These are phyloP conservation scores for Kluyveromyces siamensis DNA, from an alignment of 805 yeast genomes.

Conservation along the genomic window DNA sequence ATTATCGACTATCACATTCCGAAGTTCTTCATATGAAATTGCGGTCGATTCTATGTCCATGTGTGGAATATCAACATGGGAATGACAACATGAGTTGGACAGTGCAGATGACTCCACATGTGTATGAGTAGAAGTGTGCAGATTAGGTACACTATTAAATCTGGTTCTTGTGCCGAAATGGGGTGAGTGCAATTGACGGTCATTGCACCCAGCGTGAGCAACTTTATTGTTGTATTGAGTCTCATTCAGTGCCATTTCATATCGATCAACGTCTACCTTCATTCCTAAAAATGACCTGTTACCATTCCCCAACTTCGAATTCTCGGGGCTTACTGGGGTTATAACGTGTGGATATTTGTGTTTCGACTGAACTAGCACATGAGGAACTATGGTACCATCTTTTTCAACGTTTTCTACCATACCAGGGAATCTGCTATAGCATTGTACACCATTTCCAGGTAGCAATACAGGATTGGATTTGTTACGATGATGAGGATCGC, in stretches of 20 bases:
- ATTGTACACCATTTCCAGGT: not conserved
- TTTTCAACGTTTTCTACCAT: not conserved
- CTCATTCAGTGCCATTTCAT: not conserved
- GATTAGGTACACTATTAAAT: not conserved
- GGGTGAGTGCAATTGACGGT: not conserved
- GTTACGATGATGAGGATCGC: not conserved
- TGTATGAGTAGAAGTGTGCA: not conserved
- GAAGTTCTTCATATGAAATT: conserved; percentile 1
- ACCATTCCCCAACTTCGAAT: not conserved
- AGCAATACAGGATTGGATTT: not conserved
- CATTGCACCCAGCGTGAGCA: not conserved
- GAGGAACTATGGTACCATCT: not conserved
- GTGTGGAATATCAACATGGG: not conserved
- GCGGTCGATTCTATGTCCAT: not conserved
- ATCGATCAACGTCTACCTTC: not conserved
- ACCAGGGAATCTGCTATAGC: not conserved
- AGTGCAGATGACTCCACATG: not conserved
- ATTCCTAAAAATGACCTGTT: not conserved
- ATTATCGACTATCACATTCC: not conserved
- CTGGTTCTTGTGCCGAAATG: not conserved
- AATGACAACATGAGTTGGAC: not conserved
- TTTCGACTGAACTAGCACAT: not conserved
- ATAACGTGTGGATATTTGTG: not conserved
- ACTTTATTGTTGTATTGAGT: not conserved
- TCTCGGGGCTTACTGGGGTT: not conserved